phyloP scores from a whole-genome alignment of 768 basidiomycete genomes.

The Mycena sanguinolenta region DNA sequence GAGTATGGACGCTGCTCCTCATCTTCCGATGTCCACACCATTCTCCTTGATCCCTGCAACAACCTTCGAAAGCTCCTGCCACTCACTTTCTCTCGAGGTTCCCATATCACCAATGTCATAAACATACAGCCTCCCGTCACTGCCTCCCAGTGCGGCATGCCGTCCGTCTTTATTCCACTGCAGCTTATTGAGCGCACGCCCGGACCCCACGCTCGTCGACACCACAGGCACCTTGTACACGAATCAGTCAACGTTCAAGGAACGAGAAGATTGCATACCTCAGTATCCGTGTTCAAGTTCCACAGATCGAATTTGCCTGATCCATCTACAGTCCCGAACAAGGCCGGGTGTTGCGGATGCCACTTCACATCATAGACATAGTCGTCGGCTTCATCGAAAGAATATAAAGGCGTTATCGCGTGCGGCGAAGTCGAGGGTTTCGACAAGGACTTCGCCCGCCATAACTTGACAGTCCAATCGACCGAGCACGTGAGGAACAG shows the following conservation, averaged over 20 bases:
- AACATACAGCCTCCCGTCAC: constrained; percentile 92
- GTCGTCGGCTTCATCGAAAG: constrained; percentile 98
- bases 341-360: constrained; percentile 95
- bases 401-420: constrained; percentile 82
- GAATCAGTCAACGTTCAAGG: constrained; percentile 19
- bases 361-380: constrained; percentile 99
- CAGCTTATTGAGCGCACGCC: constrained; percentile 93
- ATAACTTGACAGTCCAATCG: constrained; percentile 99
- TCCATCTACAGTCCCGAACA: constrained; percentile 95
- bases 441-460: constrained; percentile 85
- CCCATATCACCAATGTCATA: constrained; percentile 96
- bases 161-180: constrained; percentile 97
- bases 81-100: constrained; percentile 86
- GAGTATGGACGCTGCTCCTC: not conserved
- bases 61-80: constrained; percentile 93
- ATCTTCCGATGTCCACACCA: constrained; percentile 45
- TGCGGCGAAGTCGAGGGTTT: constrained; percentile 77
- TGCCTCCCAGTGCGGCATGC: constrained; percentile 90
- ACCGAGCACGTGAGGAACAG: constrained; percentile 93
- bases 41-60: constrained; percentile 76
- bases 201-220: constrained; percentile 84
- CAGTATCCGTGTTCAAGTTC: constrained; percentile 97
- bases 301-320: constrained; percentile 96
- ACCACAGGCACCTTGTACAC: constrained; percentile 84
- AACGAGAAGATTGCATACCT: constrained; percentile 67